Percentiles rank a stretch among this genome's conserved stretches.
phyloP scores from a whole-genome alignment of 148 eudicot species.

The Cornus controversa region DNA sequence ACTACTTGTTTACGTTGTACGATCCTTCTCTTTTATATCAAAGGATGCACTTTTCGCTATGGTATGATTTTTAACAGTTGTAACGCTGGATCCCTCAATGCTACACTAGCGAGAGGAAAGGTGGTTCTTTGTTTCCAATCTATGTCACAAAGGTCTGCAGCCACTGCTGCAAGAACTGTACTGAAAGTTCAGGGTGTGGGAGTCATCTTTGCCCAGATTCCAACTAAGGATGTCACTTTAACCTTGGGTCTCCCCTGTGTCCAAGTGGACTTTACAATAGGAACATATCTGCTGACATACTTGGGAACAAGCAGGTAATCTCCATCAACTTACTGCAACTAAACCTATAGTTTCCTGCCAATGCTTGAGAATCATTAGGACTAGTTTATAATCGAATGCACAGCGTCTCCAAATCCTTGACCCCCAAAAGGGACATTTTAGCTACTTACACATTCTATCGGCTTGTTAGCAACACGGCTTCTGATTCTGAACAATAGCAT shows the following conservation, averaged over 20 bases:
- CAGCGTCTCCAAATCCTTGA: background rate
- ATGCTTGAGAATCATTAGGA: background rate
- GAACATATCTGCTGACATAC: conserved; percentile 29
- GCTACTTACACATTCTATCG: background rate
- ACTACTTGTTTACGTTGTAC: background rate
- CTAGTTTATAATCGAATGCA: background rate
- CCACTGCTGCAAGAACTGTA: conserved; percentile 21
- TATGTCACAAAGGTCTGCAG: conserved; percentile 19
- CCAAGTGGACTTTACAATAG: conserved; percentile 31
- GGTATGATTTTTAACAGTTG: conserved; percentile 18
- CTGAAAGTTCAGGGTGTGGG: conserved; percentile 22
- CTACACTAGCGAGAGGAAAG: conserved; percentile 34
- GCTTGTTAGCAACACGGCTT: too few species aligned
- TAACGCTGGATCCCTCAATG: conserved; percentile 26
- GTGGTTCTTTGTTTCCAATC: conserved; percentile 37
- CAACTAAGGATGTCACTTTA: conserved; percentile 21
- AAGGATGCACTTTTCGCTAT: background rate
- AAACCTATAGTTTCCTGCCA: background rate
- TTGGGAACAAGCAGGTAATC: conserved; percentile 26
- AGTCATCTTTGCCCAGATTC: conserved; percentile 31
- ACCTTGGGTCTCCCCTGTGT: conserved; percentile 22
- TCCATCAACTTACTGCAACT: background rate
- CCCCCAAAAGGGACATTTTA: background rate
- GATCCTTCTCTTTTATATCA: background rate
- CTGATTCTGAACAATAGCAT: too few species aligned